Evolutionary conservation across 2,329 filamentous ascomycete species (phyloP), one percentile per base, ranked within the genome.

Genomic region (Fusarium sp.): DNA sequence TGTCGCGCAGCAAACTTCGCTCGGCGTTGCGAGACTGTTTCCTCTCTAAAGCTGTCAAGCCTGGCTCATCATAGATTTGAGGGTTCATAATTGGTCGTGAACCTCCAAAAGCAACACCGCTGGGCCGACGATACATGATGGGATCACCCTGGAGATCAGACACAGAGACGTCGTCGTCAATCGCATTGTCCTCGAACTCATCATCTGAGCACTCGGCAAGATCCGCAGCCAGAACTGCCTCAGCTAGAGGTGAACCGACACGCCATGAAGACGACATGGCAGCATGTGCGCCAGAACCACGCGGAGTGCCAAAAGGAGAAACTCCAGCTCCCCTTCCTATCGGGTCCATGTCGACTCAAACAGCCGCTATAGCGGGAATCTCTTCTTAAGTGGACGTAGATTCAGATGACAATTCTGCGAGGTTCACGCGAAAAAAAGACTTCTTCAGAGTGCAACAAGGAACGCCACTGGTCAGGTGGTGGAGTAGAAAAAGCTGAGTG

Each of bases 91-190:
- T 86, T 5, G 91, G 89, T 53, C 93, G 85, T 2, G 88, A 85
- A 23, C 90, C 89, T 14, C 90, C 91, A 61, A 87, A 92, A 28
- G 90, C 89, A 42, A 96, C 89, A 74, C 90, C 91, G 69, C 89
- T 91, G 1, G 93, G 92, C 44, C 93, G 87, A 55, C 91, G 88
- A 79, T 96, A 97, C 70, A 83, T 84, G 74, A 78, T 81, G 55
- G 81, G 84, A n/a, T 79, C 79, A 19, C 75, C 73, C 12, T 79
- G 79, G 43, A 82, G 74, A 48, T 81, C 75, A 50, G 75, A 68
- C 6, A 77, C 78, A 3, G 72, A 70, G 26, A 69, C 73, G 17
- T 76, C 76, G 24, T 74, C 73, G 40, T 74, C 73, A 46, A 75
- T 52, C 17, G 73, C 74, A 20, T 74, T 72, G 36, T 78, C 75